Base-by-base conservation (phyloP, 495 filamentous ascomycete genomes). In the Aspergillus diversus region DNA sequence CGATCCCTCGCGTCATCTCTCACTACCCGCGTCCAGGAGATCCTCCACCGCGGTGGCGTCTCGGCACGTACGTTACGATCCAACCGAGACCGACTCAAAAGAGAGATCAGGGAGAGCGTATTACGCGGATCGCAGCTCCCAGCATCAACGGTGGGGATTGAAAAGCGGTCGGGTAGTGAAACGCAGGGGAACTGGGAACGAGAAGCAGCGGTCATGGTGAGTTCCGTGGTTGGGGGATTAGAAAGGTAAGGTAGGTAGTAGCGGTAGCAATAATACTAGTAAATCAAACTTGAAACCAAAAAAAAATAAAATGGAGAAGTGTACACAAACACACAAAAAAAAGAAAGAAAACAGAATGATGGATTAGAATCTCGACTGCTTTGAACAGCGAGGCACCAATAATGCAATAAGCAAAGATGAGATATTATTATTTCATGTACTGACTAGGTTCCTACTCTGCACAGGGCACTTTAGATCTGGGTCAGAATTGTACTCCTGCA, bases 181-280 rank as follows among this genome's bases (percentile, higher is more conserved):
- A 76, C 73, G 48, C 77, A 75, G 57, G 80, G 83, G 43, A 83
- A 81, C 56, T 97, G 92, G 89, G 96, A 98, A 70, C 85, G 93
- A 59, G 95, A 97, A 76, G 89, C 94, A 33, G 93, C 94, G 6
- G 93, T 99, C 37, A 97, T 99, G 93, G 90, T 96, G 56, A 88
- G 90, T 58, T 87, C 89, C 49, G 85, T 96, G 1, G 71, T 85
- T 43, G 81, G 84, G 43, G 75, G 75, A 21, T 63, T 87, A 51
- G 77, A 82, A 11, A 66, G 82, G 62, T 86, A 73, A 11, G 4
- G 9, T 27, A 27, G 21, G 21, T 27, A 27, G 21, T 27, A 27
- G 1, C 21, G 21, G 21, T 27, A 27, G 21, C 21, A 27, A 27
- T 27, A 27, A 27, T 27, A 27, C 21, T 27, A 1, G 21, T 27